These are phyloP conservation scores for Porphyra umbilicalis DNA, from an alignment of 31 red algal genomes.

Conservation along the genomic window DNA sequence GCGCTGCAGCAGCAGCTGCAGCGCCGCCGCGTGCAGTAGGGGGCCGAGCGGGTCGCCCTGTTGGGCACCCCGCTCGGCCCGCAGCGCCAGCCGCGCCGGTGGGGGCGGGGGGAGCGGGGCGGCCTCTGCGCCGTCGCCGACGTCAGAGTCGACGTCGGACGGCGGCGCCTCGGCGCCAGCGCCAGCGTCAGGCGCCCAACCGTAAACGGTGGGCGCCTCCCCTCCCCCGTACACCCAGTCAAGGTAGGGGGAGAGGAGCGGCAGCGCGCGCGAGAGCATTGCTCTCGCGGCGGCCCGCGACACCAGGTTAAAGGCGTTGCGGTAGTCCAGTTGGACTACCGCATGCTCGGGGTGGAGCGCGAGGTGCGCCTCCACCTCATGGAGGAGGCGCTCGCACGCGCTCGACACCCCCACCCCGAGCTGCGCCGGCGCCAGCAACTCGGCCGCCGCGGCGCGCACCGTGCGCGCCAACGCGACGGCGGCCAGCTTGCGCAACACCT, in stretches of 20 bases:
- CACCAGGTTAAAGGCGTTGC: background rate
- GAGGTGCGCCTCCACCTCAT: too few relatives aligned
- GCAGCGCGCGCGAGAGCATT: background rate
- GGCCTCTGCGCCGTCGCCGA: too few relatives aligned
- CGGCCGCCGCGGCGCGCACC: too few relatives aligned
- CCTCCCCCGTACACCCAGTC: background rate
- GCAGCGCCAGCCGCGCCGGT: background rate
- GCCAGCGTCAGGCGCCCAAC: background rate
- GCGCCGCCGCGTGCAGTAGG: background rate
- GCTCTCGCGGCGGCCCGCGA: background rate
- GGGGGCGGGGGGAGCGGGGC: too few relatives aligned
- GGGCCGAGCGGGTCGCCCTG: background rate
- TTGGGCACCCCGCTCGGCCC: background rate
- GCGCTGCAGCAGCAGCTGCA: background rate
- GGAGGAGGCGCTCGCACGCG: too few relatives aligned
- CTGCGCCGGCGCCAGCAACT: too few relatives aligned
- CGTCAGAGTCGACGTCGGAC: too few relatives aligned
- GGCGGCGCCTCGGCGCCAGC: too few relatives aligned
- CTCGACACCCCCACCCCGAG: too few relatives aligned
- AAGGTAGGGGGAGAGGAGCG: background rate
- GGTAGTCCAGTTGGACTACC: background rate
- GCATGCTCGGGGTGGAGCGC: too few relatives aligned
- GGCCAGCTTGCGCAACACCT: too few relatives aligned
- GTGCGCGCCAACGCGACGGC: too few relatives aligned
- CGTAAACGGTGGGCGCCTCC: background rate